A percentile compares a stretch with the other conserved stretches of the same genome.
phyloP scores from a whole-genome alignment of 768 basidiomycete genomes.

The Boletus subparvulus region DNA sequence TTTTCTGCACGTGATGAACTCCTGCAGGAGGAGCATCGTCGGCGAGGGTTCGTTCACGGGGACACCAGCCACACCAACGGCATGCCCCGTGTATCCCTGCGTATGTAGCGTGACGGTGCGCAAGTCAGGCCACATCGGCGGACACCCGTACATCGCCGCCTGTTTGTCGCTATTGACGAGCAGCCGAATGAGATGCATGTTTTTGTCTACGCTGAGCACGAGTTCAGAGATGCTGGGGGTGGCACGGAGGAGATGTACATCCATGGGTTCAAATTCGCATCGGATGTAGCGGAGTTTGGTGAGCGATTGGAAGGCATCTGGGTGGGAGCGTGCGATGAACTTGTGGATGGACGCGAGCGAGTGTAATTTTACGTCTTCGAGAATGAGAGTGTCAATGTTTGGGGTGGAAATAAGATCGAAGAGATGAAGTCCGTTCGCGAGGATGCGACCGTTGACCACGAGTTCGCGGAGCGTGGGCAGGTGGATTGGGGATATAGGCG shows the following conservation, averaged over 20 bases:
- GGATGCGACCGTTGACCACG: conserved; percentile 31
- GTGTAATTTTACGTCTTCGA: conserved; percentile 31
- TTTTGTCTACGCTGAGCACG: conserved; percentile 30
- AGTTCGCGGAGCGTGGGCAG: conserved; percentile 31
- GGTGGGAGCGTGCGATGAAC: conserved; percentile 27
- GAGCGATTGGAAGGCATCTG: conserved; percentile 31
- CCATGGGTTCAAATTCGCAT: conserved; percentile 33
- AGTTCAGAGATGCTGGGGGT: conserved; percentile 34
- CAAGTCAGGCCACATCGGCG: conserved; percentile 31
- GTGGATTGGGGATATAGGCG: conserved; percentile 20
- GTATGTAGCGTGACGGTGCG: conserved; percentile 30
- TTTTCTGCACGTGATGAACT: conserved; percentile 23
- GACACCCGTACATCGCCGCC: conserved; percentile 26
- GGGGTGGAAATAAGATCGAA: conserved; percentile 34
- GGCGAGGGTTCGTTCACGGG: conserved; percentile 32
- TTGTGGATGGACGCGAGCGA: conserved; percentile 30
- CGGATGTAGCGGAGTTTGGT: conserved; percentile 27
- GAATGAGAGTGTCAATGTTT: conserved; percentile 31
- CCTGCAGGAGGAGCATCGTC: conserved; percentile 31
- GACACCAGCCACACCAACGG: conserved; percentile 16
- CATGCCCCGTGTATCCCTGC: conserved; percentile 25
- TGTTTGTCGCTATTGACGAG: conserved; percentile 37
- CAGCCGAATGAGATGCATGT: conserved; percentile 31
- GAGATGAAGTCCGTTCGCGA: conserved; percentile 30
- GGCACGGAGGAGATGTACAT: conserved; percentile 31